Evolutionary conservation across 2,329 filamentous ascomycete genomes (phyloP), one percentile per base, ranked within the genome.

Genomic region (Pseudofabraea citricarpa): DNA sequence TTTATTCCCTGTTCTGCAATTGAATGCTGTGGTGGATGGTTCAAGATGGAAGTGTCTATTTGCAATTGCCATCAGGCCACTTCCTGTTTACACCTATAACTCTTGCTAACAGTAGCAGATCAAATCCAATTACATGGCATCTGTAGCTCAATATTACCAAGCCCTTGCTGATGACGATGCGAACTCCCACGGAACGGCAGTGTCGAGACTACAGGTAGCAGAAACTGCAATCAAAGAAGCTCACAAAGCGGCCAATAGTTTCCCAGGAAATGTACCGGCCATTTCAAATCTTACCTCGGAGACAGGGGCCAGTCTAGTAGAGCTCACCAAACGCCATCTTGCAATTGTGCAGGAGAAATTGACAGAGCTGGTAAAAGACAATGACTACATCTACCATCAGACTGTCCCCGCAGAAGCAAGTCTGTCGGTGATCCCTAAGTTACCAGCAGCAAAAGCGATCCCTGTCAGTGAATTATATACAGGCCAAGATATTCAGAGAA

Each of bases 381-480:
- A 98, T 55, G 93, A 98, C 62, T 97, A 93, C 64, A 95, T 98
- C 61, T 98, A 98, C 60, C 93, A 98, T 62, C 89, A 97, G 56
- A 83, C 81, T 2, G 84, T 98, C 2, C 91, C 93, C 0, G 83
- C 84, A 8, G 90, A 96, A 64, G 87, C 90, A 4, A 85, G 84
- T 21, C 70, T 98, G 10, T 71, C 87, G 1, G 77, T 85, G 1
- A 90, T 98, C 38, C 78, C 90, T 3, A 98, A 97, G 63, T 74
- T 97, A 13, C 90, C 91, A 4, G 94, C 93, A 2, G 90, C 93
- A 6, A 98, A 98, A 64, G 90, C 93, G 3, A 97, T 98, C 49
- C 91, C 93, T 0, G 91, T 98, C 22, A 95, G 87, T 61, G 94
- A 98, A 62, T 73, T 98, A 1, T 98, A 98, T 59, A 90, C 94